These are phyloP conservation scores for Aspergillus bertholletiae DNA, from an alignment of 495 filamentous ascomycete species.

Conservation along the genomic window DNA sequence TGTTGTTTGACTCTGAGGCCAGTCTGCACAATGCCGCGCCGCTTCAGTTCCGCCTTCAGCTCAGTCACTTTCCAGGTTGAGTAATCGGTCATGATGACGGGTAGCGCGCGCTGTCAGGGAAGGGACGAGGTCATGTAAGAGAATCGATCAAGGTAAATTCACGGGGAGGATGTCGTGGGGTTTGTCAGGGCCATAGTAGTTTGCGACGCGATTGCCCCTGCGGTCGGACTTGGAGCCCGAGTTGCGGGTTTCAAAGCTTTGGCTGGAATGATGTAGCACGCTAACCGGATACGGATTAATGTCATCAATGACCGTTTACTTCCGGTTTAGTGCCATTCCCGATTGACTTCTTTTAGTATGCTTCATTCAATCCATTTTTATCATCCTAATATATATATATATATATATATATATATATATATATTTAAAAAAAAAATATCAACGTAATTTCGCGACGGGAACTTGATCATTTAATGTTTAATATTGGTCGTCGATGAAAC, in stretches of 20 bases:
- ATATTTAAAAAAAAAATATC: no score
- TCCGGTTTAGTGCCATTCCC: background rate
- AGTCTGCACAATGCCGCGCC: constrained; percentile 47
- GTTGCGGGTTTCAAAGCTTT: background rate
- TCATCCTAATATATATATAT: no score
- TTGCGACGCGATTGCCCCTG: constrained; percentile 28
- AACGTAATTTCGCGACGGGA: no score
- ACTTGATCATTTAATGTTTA: no score
- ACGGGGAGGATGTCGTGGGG: constrained; percentile 8
- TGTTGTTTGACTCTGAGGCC: constrained; percentile 49
- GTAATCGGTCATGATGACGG: constrained; percentile 44
- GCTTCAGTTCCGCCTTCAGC: constrained; percentile 50
- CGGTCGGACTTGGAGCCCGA: constrained; percentile 9
- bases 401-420: no score
- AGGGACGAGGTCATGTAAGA: background rate
- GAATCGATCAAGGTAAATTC: background rate
- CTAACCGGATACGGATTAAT: constrained; percentile 14
- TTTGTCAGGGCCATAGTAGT: constrained; percentile 12
- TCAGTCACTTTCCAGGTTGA: constrained; percentile 52
- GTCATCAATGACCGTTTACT: background rate
- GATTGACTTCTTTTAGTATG: background rate
- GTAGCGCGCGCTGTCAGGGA: background rate
- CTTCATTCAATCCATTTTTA: no score
- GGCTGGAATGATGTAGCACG: constrained; percentile 24
- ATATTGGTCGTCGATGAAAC: no score